Conservation (phyloP, 768 basidiomycete genomes). For the Rhodotorula paludigena region DNA sequence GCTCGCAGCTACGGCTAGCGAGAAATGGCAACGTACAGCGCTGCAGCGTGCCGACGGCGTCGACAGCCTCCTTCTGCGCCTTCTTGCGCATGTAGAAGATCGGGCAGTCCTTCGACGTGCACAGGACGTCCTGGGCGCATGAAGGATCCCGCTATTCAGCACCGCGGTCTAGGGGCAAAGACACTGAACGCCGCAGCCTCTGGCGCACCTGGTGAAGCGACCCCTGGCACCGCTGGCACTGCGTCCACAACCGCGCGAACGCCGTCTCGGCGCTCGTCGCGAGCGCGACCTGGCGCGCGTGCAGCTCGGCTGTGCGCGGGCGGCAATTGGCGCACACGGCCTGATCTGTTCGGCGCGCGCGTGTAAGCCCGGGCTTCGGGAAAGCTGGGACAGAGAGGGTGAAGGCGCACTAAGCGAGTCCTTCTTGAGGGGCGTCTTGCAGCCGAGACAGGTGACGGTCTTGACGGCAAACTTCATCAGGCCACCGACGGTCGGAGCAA, state of each 20-base stretch:
- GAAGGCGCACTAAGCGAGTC: conserved; percentile 19
- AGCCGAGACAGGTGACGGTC: conserved; percentile 88
- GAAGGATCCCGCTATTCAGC: background rate
- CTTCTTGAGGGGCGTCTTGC: conserved; percentile 72
- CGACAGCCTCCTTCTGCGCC: conserved; percentile 94
- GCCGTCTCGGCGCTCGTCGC: conserved; percentile 79
- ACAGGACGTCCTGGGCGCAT: conserved; percentile 74
- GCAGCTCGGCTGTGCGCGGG: conserved; percentile 76
- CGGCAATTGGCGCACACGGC: conserved; percentile 94
- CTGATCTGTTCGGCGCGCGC: conserved; percentile 56
- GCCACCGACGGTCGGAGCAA: conserved; percentile 91
- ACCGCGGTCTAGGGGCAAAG: conserved; percentile 9
- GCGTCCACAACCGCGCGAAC: conserved; percentile 94
- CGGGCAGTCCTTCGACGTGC: conserved; percentile 94
- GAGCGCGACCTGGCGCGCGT: conserved; percentile 72
- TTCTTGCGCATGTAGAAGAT: conserved; percentile 99
- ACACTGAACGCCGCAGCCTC: too few relatives aligned
- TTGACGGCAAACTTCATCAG: conserved; percentile 99
- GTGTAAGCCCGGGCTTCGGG: background rate
- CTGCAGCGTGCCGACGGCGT: conserved; percentile 68
- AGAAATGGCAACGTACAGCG: conserved; percentile 60
- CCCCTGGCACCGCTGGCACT: conserved; percentile 97
- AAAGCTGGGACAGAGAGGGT: background rate
- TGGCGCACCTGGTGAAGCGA: conserved; percentile 76
- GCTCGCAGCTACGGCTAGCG: background rate